phyloP scores from a whole-genome alignment of 805 yeast species.

The Barnettozyma populi region DNA sequence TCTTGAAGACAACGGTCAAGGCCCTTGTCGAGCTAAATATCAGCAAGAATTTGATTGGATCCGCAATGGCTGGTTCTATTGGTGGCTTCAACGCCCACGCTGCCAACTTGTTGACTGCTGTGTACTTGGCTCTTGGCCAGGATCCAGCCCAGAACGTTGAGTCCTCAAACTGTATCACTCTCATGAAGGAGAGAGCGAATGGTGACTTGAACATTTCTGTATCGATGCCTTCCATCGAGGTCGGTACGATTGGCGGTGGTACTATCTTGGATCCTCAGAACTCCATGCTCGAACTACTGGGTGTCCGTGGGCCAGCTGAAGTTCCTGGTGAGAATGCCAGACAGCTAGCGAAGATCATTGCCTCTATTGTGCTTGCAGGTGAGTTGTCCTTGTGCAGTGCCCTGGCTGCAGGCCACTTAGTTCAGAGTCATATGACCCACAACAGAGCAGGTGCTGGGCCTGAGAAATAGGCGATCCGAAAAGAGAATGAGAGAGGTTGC shows the following conservation, averaged over 20 bases:
- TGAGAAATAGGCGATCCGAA: not conserved
- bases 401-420: slow-evolving; percentile 96
- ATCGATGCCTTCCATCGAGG: slow-evolving; percentile 99
- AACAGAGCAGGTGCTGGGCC: slow-evolving; percentile 49
- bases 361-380: slow-evolving; percentile 92
- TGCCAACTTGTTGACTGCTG: slow-evolving; percentile 92
- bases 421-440: slow-evolving; percentile 94
- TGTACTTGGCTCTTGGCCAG: slow-evolving; percentile 93
- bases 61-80: slow-evolving; percentile 96
- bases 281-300: slow-evolving; percentile 89
- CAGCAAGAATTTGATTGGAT: slow-evolving; percentile 86
- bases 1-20: slow-evolving; percentile 86
- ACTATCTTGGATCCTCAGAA: slow-evolving; percentile 96
- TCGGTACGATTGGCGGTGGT: slow-evolving; percentile 99
- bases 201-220: slow-evolving; percentile 90
- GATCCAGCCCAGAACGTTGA: slow-evolving; percentile 99
- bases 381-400: slow-evolving; percentile 94
- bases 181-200: slow-evolving; percentile 70
- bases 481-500: not conserved
- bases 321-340: slow-evolving; percentile 93
- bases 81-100: slow-evolving; percentile 99
- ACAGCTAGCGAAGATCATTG: slow-evolving; percentile 87
- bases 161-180: slow-evolving; percentile 93
- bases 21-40: slow-evolving; percentile 88
- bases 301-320: slow-evolving; percentile 92